Conservation (phyloP, 768 basidiomycete genomes). For the Termitomyces heimii region DNA sequence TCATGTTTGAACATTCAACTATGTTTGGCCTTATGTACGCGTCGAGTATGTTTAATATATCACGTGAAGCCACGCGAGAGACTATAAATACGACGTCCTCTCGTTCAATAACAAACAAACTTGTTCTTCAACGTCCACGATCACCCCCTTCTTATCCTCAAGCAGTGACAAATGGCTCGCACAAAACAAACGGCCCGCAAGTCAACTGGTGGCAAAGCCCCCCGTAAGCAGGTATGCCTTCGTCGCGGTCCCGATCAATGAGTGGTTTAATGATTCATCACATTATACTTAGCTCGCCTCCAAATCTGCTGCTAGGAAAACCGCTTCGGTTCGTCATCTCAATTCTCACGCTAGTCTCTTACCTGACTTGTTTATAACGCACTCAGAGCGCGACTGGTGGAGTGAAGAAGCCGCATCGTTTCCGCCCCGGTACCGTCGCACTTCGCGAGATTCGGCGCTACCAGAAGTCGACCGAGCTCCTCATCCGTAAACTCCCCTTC, state of each 20-base stretch:
- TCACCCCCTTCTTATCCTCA: too few relatives aligned
- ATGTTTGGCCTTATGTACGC: too few relatives aligned
- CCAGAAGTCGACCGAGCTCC: slow-evolving; percentile 80
- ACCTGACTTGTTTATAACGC: not conserved
- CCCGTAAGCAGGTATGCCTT: slow-evolving; percentile 12
- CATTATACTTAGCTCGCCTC: slow-evolving; percentile 12
- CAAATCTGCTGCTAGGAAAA: slow-evolving; percentile 13
- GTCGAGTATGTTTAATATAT: too few relatives aligned
- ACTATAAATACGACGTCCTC: too few relatives aligned
- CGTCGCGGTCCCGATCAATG: too few relatives aligned
- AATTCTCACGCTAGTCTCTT: not conserved
- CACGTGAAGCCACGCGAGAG: too few relatives aligned
- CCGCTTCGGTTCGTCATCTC: slow-evolving; percentile 3
- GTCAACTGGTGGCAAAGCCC: slow-evolving; percentile 15
- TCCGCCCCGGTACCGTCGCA: slow-evolving; percentile 77
- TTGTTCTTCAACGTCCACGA: too few relatives aligned
- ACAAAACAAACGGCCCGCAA: slow-evolving; percentile 16
- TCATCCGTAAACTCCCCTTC: slow-evolving; percentile 84
- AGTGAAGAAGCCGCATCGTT: slow-evolving; percentile 43
- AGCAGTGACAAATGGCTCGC: slow-evolving; percentile 8
- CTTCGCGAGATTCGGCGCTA: slow-evolving; percentile 80
- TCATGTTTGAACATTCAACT: too few relatives aligned
- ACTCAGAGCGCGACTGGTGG: slow-evolving; percentile 11
- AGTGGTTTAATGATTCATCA: not conserved
- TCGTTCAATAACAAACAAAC: too few relatives aligned